Conservation (phyloP, 495 filamentous ascomycete species). For the Penicillium bialowiezense region DNA sequence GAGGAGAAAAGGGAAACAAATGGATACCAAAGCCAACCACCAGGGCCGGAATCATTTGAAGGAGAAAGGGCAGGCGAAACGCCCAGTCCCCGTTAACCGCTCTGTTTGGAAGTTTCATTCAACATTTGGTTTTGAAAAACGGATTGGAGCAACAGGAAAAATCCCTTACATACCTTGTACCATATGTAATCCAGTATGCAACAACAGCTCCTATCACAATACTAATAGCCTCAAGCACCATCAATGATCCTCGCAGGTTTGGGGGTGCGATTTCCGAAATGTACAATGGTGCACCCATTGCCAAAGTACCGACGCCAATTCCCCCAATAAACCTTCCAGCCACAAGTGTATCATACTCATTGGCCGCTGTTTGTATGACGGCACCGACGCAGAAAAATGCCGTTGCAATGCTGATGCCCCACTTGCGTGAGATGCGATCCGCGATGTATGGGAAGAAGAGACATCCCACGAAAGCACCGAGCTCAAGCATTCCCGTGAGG, state of each 20-base stretch:
- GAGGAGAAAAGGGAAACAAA: constrained; percentile 64
- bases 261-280: constrained; percentile 65
- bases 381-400: constrained; percentile 27
- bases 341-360: constrained; percentile 20
- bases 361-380: constrained; percentile 27
- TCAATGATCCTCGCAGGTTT: constrained; percentile 59
- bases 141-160: not conserved
- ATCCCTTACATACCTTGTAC: constrained; percentile 39
- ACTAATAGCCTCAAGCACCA: constrained; percentile 65
- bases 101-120: not conserved
- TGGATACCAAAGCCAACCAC: constrained; percentile 55
- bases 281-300: constrained; percentile 54
- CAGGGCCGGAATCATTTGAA: constrained; percentile 62
- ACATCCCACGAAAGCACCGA: constrained; percentile 26
- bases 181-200: constrained; percentile 68
- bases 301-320: constrained; percentile 30
- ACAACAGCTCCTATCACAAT: constrained; percentile 69
- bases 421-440: constrained; percentile 27
- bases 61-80: constrained; percentile 65
- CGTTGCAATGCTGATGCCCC: constrained; percentile 17
- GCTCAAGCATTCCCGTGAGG: constrained; percentile 23
- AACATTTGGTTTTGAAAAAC: not conserved
- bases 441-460: constrained; percentile 23
- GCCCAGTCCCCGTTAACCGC: constrained; percentile 44
- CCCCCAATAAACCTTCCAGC: constrained; percentile 29